Evolutionary conservation across 768 basidiomycete genomes (phyloP).

Genomic region (Tylopilus intermedius): DNA sequence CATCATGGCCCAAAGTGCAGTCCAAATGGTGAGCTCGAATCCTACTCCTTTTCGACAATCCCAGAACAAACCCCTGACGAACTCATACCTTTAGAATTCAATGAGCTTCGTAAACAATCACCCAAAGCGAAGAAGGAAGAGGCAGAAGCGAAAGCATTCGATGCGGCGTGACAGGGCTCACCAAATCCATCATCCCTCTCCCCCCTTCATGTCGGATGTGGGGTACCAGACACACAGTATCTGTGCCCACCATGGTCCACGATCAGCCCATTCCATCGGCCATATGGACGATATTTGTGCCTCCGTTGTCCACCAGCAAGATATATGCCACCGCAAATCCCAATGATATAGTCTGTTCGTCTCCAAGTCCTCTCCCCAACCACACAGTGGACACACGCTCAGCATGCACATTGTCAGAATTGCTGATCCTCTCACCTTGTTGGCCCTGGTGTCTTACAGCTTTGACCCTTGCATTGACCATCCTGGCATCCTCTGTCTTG

Average conservation of each 20-base stretch:
- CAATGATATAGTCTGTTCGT: conserved; percentile 24
- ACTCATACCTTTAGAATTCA: conserved; percentile 67
- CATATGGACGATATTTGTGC: conserved; percentile 21
- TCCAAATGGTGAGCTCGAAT: conserved; percentile 67
- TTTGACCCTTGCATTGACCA: no score
- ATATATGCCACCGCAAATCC: conserved; percentile 22
- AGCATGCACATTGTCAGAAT: conserved; percentile 16
- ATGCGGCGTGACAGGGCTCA: conserved; percentile 16
- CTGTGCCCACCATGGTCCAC: conserved; percentile 26
- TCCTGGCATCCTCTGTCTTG: no score
- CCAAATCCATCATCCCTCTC: conserved; percentile 17
- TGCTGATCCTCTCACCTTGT: no score
- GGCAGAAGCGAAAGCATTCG: conserved; percentile 25
- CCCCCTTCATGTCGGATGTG: conserved; percentile 26
- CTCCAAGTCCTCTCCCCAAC: conserved; percentile 11
- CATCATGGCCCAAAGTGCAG: conserved; percentile 85
- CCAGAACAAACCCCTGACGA: conserved; percentile 9
- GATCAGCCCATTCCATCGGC: conserved; percentile 9
- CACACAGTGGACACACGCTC: conserved; percentile 17
- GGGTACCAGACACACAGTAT: conserved; percentile 18
- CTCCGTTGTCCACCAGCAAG: conserved; percentile 12
- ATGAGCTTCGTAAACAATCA: conserved; percentile 95
- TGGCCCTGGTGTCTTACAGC: no score
- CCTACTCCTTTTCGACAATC: background rate
- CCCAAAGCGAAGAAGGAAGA: conserved; percentile 86